phyloP scores from a whole-genome alignment of 208 protist species.

The Trypanosoma conorhini region DNA sequence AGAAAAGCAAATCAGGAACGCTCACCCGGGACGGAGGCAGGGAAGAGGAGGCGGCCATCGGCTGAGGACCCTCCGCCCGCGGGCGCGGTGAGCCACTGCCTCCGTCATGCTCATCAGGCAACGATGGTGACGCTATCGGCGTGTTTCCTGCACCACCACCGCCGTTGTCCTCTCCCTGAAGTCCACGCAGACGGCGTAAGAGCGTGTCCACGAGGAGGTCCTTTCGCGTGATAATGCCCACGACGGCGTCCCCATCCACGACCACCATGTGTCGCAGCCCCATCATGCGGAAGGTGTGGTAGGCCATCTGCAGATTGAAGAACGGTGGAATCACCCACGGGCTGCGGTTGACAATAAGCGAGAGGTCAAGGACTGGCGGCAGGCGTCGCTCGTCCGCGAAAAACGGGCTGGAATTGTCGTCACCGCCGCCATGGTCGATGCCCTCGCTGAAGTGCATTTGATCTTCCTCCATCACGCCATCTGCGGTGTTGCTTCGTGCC shows the following conservation, averaged over 20 bases:
- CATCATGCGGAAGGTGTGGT: conserved; percentile 91
- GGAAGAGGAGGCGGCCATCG: no score
- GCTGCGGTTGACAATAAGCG: conserved; percentile 86
- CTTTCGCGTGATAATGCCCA: conserved; percentile 94
- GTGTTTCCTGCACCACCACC: neutral
- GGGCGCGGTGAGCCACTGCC: neutral
- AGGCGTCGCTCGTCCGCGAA: conserved; percentile 33
- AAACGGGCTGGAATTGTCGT: neutral
- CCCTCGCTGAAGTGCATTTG: neutral
- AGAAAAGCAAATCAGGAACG: conserved; percentile 8
- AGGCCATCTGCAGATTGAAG: conserved; percentile 87
- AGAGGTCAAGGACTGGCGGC: conserved; percentile 68
- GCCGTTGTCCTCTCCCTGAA: conserved; percentile 20
- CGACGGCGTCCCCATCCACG: conserved; percentile 76
- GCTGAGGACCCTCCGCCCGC: neutral
- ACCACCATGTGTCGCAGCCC: conserved; percentile 94
- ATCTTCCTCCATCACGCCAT: neutral
- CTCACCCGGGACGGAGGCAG: neutral
- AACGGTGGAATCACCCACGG: conserved; percentile 87
- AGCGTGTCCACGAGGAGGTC: conserved; percentile 83
- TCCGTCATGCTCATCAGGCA: neutral
- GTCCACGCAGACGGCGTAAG: conserved; percentile 46
- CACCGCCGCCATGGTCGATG: neutral
- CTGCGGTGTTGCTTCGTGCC: conserved; percentile 3
- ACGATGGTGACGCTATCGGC: neutral